Base-by-base conservation (phyloP, 768 basidiomycete genomes). In the Scleroderma citrinum region DNA sequence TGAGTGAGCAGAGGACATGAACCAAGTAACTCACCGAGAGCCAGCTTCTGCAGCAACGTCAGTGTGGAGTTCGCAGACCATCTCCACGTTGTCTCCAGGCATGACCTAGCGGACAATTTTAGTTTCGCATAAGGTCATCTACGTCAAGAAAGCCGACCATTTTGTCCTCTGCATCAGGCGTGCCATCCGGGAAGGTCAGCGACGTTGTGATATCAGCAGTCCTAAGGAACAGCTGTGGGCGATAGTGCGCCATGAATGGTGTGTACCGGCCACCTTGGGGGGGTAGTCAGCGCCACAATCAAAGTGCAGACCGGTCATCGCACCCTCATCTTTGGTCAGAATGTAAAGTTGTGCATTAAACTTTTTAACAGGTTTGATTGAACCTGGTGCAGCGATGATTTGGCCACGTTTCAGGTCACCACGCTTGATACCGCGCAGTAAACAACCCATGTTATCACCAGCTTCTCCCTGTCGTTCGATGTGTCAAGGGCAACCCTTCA, bases 391-490 rank as follows among this genome's bases (percentile, higher is more conserved):
- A 58, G 85, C 80, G 63, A 99, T 80, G 49, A 98, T 87, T 66
- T 94, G 92, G 39, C 96, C 96, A 56, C 96, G 88, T 55, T 81
- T 79, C 62, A 99, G 74, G 70, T 98, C 92, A 64, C 98, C 96
- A 55, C 95, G 87, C 74, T 98, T 98, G 69, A 97, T 75, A 64
- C 96, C 94, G 69, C 96, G 92, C 40, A 99, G 83, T 32, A 99
- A 77, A 48, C 87, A 89, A 57, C 96, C 96, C 92, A 98, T 97
- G 77, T 98, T 98, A 71, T 99, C 96, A 59, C 96, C 96, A 53
- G 96, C 95, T 70, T 98, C 91, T 51, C 91, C 94, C 85, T 88
- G 49, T 38, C 17, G 35, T 24, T 44, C 43, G 24, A 41, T 12
- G 38, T 32, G 31, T 51, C 51, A 48, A 17, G 31, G 29, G 55